Percentiles rank a stretch among this genome's conserved stretches.
Conservation (phyloP, 169 alveolate genomes). For the Eimeria maxima region DNA sequence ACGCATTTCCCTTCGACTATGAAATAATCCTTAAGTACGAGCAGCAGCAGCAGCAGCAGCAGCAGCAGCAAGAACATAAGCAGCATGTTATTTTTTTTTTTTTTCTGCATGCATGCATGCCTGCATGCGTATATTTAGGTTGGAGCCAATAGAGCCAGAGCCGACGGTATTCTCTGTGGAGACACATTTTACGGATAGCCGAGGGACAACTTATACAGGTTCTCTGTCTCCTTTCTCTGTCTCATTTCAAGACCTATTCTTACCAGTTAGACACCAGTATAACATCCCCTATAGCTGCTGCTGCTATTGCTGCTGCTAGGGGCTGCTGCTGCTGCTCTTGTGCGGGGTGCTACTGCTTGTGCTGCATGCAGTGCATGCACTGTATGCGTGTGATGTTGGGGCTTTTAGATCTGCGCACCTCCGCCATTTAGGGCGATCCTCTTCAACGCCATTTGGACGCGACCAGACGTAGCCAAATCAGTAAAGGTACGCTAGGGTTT, state of each 20-base stretch:
- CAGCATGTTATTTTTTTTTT: not conserved
- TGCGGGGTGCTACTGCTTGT: not conserved
- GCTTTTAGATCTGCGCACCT: slow-evolving; percentile 70
- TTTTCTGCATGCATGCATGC: not conserved
- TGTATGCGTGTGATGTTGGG: not conserved
- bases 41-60: not conserved
- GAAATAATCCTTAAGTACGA: slow-evolving; percentile 72
- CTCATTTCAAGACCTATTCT: slow-evolving; percentile 75
- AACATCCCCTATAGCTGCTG: not conserved
- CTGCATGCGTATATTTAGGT: slow-evolving; percentile 10
- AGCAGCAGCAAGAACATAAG: slow-evolving; percentile 2
- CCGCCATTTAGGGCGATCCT: slow-evolving; percentile 46
- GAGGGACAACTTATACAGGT: slow-evolving; percentile 47
- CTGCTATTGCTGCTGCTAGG: not conserved
- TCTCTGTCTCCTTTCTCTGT: slow-evolving; percentile 54
- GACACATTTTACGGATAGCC: slow-evolving; percentile 44
- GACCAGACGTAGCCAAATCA: not conserved
- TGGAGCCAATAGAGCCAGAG: slow-evolving; percentile 58
- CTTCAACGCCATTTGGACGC: slow-evolving; percentile 51
- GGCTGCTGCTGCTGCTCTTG: not conserved
- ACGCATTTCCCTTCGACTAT: slow-evolving; percentile 65
- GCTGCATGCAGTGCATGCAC: not conserved
- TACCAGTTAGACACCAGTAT: not conserved
- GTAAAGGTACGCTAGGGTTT: slow-evolving; percentile 32
- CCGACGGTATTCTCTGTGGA: slow-evolving; percentile 69